Evolutionary conservation across 2,329 filamentous ascomycete genomes (phyloP).

Genomic region (Apiospora koreana): DNA sequence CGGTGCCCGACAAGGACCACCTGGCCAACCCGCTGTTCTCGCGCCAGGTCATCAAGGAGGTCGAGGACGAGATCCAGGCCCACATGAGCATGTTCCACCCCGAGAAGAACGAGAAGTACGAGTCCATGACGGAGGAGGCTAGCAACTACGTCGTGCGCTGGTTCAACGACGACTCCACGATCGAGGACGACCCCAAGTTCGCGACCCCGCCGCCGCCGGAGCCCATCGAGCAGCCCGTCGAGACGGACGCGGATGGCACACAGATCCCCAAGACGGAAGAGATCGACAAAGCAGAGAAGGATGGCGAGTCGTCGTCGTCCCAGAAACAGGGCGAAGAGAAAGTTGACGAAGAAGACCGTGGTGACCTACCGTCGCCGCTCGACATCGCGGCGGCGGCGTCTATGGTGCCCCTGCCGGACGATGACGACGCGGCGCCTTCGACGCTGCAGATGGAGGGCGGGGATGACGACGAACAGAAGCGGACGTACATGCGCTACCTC

Average conservation of each 20-base stretch:
- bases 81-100: slow-evolving; percentile 69
- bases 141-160: slow-evolving; percentile 59
- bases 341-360: slow-evolving; percentile 25
- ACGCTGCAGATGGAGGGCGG: slow-evolving; percentile 24
- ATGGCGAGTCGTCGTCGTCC: not conserved
- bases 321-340: slow-evolving; percentile 12
- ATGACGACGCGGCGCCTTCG: slow-evolving; percentile 34
- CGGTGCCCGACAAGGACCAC: slow-evolving; percentile 59
- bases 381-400: slow-evolving; percentile 55
- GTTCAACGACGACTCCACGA: slow-evolving; percentile 48
- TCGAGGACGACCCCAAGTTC: slow-evolving; percentile 51
- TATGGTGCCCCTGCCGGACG: slow-evolving; percentile 48
- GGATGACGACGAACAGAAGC: slow-evolving; percentile 36
- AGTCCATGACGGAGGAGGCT: slow-evolving; percentile 61
- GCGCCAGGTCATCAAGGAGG: slow-evolving; percentile 62
- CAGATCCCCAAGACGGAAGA: slow-evolving; percentile 31
- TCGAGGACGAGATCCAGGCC: slow-evolving; percentile 70
- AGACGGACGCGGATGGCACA: slow-evolving; percentile 32
- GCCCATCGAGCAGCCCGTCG: slow-evolving; percentile 33
- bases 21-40: slow-evolving; percentile 45
- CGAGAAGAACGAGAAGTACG: slow-evolving; percentile 63
- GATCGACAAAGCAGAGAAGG: slow-evolving; percentile 17
- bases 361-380: slow-evolving; percentile 45
- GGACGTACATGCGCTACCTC: slow-evolving; percentile 50
- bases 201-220: slow-evolving; percentile 41